A percentile compares a stretch with the other conserved stretches of the same genome.
Evolutionary conservation across 129 eudicot genomes (phyloP).

Genomic region (Centella asiatica): DNA sequence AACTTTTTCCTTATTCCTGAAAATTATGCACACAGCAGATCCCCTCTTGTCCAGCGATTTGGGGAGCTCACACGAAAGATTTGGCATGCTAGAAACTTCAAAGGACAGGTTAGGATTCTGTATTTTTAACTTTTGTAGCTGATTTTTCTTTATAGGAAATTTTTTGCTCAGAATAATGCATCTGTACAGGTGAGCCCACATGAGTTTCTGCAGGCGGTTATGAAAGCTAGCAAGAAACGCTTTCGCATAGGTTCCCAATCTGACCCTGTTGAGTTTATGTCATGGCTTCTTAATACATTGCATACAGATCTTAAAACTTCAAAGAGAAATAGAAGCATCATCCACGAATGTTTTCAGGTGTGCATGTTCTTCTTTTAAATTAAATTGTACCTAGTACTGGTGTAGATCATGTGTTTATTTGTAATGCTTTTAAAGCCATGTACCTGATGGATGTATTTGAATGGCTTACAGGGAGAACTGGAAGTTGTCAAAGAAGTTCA

Average conservation of each 20-base stretch:
- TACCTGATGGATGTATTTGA: too few species aligned
- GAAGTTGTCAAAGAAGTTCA: slow-evolving; percentile 88
- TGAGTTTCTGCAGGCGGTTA: slow-evolving; percentile 95
- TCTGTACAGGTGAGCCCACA: slow-evolving; percentile 88
- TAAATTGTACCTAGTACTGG: too few species aligned
- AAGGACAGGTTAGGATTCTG: slow-evolving; percentile 69
- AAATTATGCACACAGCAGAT: slow-evolving; percentile 67
- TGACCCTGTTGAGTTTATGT: slow-evolving; percentile 92
- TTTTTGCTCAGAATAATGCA: background rate
- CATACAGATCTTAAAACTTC: slow-evolving; percentile 69
- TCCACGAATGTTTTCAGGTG: slow-evolving; percentile 92
- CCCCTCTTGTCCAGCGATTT: slow-evolving; percentile 86
- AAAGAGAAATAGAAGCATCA: slow-evolving; percentile 57
- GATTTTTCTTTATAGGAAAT: background rate
- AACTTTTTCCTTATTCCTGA: slow-evolving; percentile 92
- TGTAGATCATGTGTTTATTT: too few species aligned
- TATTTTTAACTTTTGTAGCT: background rate
- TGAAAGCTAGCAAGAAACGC: slow-evolving; percentile 83
- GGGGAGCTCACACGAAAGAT: slow-evolving; percentile 98
- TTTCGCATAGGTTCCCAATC: slow-evolving; percentile 85
- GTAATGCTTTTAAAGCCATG: too few species aligned
- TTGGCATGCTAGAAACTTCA: slow-evolving; percentile 93
- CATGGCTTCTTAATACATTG: slow-evolving; percentile 87
- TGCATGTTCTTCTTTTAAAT: too few species aligned
- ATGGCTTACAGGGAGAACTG: slow-evolving; percentile 63